Evolutionary conservation across 2,329 filamentous ascomycete genomes (phyloP), one percentile per base, ranked within the genome.

Genomic region (Curvularia spicifera): DNA sequence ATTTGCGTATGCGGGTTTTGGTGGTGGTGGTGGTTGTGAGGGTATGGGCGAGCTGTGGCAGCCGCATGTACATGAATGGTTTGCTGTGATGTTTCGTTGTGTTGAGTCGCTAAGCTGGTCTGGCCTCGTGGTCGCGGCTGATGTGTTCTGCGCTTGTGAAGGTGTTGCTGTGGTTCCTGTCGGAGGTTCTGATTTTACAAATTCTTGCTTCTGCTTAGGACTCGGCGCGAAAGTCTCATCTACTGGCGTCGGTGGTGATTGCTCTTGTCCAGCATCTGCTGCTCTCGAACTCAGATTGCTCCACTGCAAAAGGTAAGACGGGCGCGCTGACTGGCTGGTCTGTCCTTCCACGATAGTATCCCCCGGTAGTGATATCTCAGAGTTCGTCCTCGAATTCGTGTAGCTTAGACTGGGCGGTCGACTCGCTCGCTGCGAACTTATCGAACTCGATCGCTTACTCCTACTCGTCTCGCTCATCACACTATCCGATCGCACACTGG

Each of bases 331-430:
- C n/a, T 51, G 56, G 13, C 47, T 56, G 7, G 42, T 29, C 15
- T 56, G 46, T 9, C 56, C 52, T 22, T 59, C 56, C 22, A 51
- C 1, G 8, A 51, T 52, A 2, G 56, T 56, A 12, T 61, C 54
- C 3, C 63, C 65, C 13, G 53, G 45, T 15, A 65, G 46, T 3
- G 67, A 71, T 42, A 57, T 51, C 18, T 70, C 68, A 8, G 67
- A 71, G 9, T 63, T 63, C 7, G 68, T 64, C 40, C 65, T 51
- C n/a, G 66, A 70, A 35, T 64, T 68, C 1, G 65, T 62, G n/a
- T 51, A 58, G 18, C 51, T 58, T 28, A 72, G 46, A 13, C 67
- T 71, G 0, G 69, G 65, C 13, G 69, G 68, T 24, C 69, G 60
- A 22, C 66, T 69, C 8, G 53, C 48, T 44, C 59, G 62, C 51